Evolutionary conservation across 148 eudicot species (phyloP), one percentile per base, ranked within the genome.

Genomic region (Fagopyrum homotropicum): DNA sequence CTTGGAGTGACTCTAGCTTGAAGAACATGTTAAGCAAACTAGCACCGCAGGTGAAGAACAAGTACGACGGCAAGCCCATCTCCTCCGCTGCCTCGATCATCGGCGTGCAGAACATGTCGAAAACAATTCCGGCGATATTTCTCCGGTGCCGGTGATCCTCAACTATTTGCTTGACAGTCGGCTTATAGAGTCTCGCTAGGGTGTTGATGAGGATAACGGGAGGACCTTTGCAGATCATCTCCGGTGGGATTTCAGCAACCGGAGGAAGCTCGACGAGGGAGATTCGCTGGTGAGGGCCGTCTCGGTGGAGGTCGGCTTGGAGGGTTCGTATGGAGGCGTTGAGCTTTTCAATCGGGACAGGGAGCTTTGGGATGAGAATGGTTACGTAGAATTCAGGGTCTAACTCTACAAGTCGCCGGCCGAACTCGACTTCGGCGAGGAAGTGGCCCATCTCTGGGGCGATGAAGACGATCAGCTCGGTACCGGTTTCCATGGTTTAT

Each of bases 311-410:
- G 63, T 7, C 63, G 30, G 63, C 63, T 2, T 17, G 5, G 11
- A 57, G 63, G 63, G 30, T n/a, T 7, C 30, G 4, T 26, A 57
- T 57, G 63, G 19, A 57, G 63, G 5, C 63, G 10, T 57, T 29
- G 63, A 57, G 19, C 4, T 57, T 57, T 2, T 15, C 19, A 30
- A 6, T 57, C 4, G 63, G 30, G 63, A 57, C 7, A 10, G 63
- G 63, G 63, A n/a, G 63, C 63, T 57, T 57, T 8, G 63, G 63
- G 63, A 57, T 17, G 63, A 57, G 63, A 6, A 57, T 57, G 63
- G 63, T 9, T 57, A 7, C 7, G 63, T 7, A 19, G 63, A 17
- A 0, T 1, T 35, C 40, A 49, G 52, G 11, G 12, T 8, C 52
- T 9, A 7, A 1, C 2, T 9, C 52, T 49, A 49, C 12, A 3